Base-by-base conservation (phyloP, 805 yeast species). In the Ogataea paraovalis region DNA sequence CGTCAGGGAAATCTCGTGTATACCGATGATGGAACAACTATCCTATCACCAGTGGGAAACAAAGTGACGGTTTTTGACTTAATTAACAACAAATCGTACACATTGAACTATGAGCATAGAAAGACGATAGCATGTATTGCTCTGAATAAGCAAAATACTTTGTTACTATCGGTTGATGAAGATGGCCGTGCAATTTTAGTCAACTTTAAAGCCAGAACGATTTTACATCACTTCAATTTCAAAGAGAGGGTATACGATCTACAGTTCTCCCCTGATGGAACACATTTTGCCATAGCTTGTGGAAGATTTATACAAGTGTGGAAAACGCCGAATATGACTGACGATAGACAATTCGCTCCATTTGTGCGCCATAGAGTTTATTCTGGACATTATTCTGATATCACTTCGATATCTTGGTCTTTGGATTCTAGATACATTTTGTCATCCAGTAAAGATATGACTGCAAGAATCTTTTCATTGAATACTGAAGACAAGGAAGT, bases 331-430 rank as follows among this genome's bases (percentile, higher is more conserved):
- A 82, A 79, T 41, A 71, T 74, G 21, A 70, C 80, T 7, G 94
- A 87, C 57, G 97, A 89, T 60, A 76, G 96, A 51, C 96, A 90
- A 64, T 94, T 94, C 74, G 94, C 97, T 0, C 99, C 99, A 14
- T 94, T 94, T 67, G 87, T 92, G 36, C 85, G 96, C 53, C 88
- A 87, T 66, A 74, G 96, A 60, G 79, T 87, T 7, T 90, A 90
- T 59, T 89, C 97, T 1, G 99, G 99, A 32, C 99, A 94, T 70
- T 90, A 82, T 63, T 83, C 82, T 43, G 95, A 88, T 57, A 80
- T 94, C 21, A 74, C 79, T 1, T 80, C 90, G 2, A 65, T 94
- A 10, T 75, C 87, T 2, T 94, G 98, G 98, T 88, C 97, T 1
- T 75, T 74, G 25, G 99, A 94, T 66, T 87, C 96, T 4, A 76